Evolutionary conservation across 2,329 filamentous ascomycete genomes (phyloP).

Genomic region (Phyllosticta capitalensis): DNA sequence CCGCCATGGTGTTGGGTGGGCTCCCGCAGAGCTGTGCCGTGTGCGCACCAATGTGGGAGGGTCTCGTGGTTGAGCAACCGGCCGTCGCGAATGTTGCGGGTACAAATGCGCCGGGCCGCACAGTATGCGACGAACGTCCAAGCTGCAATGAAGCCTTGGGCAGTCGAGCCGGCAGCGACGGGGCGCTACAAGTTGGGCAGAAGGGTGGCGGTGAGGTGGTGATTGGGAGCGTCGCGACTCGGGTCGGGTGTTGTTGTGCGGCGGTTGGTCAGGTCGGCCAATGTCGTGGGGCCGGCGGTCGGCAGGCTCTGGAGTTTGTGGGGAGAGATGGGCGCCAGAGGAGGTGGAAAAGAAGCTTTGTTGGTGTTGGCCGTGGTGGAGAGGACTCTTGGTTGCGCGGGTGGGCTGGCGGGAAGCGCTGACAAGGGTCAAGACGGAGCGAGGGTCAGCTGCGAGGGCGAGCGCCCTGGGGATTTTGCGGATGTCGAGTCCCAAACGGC

Average conservation of each 20-base stretch:
- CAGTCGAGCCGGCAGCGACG: background rate
- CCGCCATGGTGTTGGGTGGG: slow-evolving; percentile 22
- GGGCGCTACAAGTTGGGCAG: background rate
- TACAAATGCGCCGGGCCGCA: background rate
- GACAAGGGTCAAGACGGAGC: background rate
- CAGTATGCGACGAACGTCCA: background rate
- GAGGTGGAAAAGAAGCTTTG: background rate
- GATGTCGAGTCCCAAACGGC: background rate
- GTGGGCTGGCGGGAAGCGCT: background rate
- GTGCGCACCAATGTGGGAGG: background rate
- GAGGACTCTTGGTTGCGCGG: background rate
- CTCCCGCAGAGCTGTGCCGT: background rate
- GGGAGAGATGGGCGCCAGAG: background rate
- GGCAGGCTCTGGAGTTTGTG: too few species aligned
- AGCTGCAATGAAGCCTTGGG: background rate
- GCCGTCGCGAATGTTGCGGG: background rate
- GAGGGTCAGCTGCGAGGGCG: slow-evolving; percentile 6
- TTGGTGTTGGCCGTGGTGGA: background rate
- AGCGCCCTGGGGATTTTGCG: background rate
- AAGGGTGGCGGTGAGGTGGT: background rate
- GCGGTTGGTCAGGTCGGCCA: background rate
- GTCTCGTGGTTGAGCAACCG: background rate
- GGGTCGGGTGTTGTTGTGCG: background rate
- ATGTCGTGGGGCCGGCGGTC: too few species aligned
- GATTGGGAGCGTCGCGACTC: background rate